Base-by-base conservation (phyloP, 257 asterid species). In the Solanum tacnaense region DNA sequence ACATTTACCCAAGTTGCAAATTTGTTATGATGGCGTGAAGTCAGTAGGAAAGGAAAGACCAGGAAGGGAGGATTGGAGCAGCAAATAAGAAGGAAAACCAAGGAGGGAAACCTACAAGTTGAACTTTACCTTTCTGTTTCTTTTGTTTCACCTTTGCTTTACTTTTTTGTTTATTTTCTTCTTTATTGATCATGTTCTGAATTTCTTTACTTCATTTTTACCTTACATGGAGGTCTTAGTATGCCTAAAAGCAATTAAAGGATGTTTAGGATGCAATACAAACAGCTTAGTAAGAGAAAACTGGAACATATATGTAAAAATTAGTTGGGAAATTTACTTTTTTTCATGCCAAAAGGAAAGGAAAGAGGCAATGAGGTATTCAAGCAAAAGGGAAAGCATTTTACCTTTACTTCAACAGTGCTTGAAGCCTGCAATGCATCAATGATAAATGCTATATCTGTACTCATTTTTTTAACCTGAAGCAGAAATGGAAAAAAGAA, bases 321-420 rank as follows among this genome's bases (percentile, higher is more conserved):
- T 9, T 9, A 46, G n/a, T 46, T 46, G 85, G 39, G 27, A 44
- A 29, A 81, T 81, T 41, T 29, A 81, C 68, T 29, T 20, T 46
- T 41, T 78, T 29, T 27, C 68, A 49, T 79, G 85, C 70, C 38
- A 70, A 12, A 56, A 20, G 75, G n/a, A 73, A 83, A 83, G 73
- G 74, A 62, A 39, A 49, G 36, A 88, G 58, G 10, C n/a, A 39
- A 44, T 27, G 58, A 78, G 68, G 32, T 82, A 89, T 73, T 36
- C 35, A 34, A 85, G 73, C 52, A 49, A 90, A 58, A 87, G 83
- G 85, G 62, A 85, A 79, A 46, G 60, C 58, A 88, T 70, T 83
- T 56, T 71, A 97, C 99, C 99, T 92, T 92, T 91, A 96, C 96
- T 95, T 97, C 99, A 88, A 96, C 86, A 65, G 95, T 92, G 90